Evolutionary conservation across 176 grass and related monocot species (phyloP).

Genomic region (Cymbopogon citratus): DNA sequence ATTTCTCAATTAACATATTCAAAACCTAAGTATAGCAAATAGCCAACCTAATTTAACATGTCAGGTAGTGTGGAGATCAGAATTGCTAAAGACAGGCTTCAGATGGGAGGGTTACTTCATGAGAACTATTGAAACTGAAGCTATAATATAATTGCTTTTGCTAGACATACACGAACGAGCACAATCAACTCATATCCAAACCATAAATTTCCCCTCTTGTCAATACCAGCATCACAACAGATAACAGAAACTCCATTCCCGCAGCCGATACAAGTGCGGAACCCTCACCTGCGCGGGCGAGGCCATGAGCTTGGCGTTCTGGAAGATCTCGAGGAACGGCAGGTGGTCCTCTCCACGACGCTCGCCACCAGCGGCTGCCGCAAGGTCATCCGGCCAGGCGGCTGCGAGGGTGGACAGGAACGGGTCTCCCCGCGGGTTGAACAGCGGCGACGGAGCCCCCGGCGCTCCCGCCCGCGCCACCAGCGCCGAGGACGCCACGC

Average conservation of each 20-base stretch:
- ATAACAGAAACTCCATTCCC: not conserved
- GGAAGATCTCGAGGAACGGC: slow-evolving; percentile 75
- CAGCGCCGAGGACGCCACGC: slow-evolving; percentile 12
- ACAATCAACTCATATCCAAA: not conserved
- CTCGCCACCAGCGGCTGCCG: slow-evolving; percentile 27
- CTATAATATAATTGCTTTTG: not conserved
- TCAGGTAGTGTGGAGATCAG: not conserved
- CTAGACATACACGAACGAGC: not conserved
- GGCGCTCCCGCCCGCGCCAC: slow-evolving; percentile 27
- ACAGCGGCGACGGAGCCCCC: slow-evolving; percentile 27
- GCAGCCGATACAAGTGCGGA: not conserved
- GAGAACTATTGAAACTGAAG: not conserved
- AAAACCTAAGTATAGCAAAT: not conserved
- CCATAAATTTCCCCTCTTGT: not conserved
- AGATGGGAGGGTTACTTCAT: not conserved
- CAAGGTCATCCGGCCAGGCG: slow-evolving; percentile 40
- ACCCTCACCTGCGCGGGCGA: slow-evolving; percentile 59
- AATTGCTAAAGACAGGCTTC: not conserved
- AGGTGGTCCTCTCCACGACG: slow-evolving; percentile 51
- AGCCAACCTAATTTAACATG: not conserved
- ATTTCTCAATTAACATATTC: not conserved
- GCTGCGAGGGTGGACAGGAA: slow-evolving; percentile 42
- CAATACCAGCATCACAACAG: not conserved
- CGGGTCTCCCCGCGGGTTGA: slow-evolving; percentile 48
- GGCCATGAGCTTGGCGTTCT: slow-evolving; percentile 74